Base-by-base conservation (phyloP, 257 asterid species). In the Nemophila menziesii region DNA sequence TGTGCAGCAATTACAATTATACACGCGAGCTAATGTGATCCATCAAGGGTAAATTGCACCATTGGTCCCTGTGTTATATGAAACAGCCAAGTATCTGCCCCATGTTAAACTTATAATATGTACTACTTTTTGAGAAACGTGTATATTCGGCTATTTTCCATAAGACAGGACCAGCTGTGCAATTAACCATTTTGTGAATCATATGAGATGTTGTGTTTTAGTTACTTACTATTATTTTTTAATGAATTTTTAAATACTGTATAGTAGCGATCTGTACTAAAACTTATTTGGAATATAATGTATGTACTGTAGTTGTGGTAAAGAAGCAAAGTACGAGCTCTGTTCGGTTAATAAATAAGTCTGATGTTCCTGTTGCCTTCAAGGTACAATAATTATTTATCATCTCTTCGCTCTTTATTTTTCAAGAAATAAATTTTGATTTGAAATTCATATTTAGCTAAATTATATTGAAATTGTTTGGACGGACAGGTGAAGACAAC, bases 401-500 rank as follows among this genome's bases (percentile, higher is more conserved):
- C 36, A 7, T 2, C 8, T 29, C 7, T 29, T 5, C 2, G 5
- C n/a, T 39, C 20, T 18, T 17, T 14, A 15, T 15, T 8, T 33
- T 18, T 41, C 14, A 29, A 13, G 1, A 7, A 17, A 17, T 10
- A 15, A 9, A 29, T 8, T n/a, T 41, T 18, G 10, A 18, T 8
- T n/a, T 10, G 13, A 41, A 41, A 12, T 41, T 15, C 4, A 41
- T 5, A 41, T 41, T 11, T 10, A 17, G 10, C 10, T 19, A 18
- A 14, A 5, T 2, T 29, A 5, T 12, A 41, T 2, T 41, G 46
- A 20, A 51, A 21, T 14, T 33, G 13, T 43, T 52, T 56, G 48
- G 18, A 19, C 74, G 69, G 80, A 19, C 74, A 73, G 80, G 74
- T 73, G 39, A 73, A 73, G 65, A 73, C 80, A 9, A 73, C 80